Conservation (phyloP, 257 asterid species). For the Solanum neorickii region DNA sequence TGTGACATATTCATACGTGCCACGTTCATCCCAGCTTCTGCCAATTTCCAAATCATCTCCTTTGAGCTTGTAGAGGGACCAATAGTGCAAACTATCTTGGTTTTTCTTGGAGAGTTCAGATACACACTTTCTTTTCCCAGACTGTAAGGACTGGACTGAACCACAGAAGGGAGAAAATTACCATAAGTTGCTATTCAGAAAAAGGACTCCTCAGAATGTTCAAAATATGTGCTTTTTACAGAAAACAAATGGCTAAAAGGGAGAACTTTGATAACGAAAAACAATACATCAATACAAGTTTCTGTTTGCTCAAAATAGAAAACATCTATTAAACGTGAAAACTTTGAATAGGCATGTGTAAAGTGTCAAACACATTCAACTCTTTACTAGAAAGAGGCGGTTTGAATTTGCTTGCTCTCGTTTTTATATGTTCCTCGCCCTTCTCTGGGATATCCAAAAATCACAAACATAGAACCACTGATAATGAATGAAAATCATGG, state of each 20-base stretch:
- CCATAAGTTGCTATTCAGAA: not conserved
- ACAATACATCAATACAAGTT: not conserved
- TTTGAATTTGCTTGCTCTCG: not conserved
- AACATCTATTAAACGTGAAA: not conserved
- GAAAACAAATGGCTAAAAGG: not conserved
- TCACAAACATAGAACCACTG: not conserved
- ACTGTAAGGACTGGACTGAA: conserved; percentile 38
- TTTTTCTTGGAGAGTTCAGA: conserved; percentile 51
- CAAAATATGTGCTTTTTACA: not conserved
- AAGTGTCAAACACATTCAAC: not conserved
- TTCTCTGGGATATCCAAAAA: not conserved
- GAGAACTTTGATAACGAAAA: not conserved
- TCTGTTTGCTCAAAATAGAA: not conserved
- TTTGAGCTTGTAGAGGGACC: conserved; percentile 97
- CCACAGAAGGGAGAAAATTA: conserved; percentile 7
- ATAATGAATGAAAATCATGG: not conserved
- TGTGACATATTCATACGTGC: conserved; percentile 98
- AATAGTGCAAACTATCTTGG: conserved; percentile 90
- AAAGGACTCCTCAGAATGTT: not conserved
- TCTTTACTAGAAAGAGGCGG: not conserved
- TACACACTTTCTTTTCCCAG: conserved; percentile 18
- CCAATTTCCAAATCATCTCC: conserved; percentile 97
- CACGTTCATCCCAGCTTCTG: conserved; percentile 94
- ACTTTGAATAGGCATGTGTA: not conserved
- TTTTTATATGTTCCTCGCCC: not conserved